phyloP scores from a whole-genome alignment of 306 rosid genomes.

The Gynostemma pentaphyllum region DNA sequence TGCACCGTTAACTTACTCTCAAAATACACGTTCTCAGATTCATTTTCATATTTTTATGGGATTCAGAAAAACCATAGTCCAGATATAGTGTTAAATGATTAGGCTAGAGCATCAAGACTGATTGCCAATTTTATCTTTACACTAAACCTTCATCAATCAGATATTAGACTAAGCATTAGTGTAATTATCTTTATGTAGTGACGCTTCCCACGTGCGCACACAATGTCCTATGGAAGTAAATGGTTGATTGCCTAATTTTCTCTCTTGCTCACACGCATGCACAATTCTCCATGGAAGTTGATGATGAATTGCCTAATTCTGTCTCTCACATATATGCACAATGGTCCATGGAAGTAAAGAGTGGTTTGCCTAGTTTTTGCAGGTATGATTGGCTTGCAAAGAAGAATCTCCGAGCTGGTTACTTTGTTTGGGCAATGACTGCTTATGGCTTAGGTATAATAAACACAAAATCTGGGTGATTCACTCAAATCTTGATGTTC shows the following conservation, averaged over 20 bases:
- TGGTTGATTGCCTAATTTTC: conserved; percentile 13
- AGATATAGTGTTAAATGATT: neutral
- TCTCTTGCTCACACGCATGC: too few relatives aligned
- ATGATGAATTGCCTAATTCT: conserved; percentile 12
- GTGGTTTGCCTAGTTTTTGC: conserved; percentile 16
- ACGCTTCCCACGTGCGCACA: too few relatives aligned
- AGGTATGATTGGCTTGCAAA: conserved; percentile 96
- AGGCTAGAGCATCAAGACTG: neutral
- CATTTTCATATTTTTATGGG: neutral
- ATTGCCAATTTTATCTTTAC: neutral
- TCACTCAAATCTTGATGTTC: neutral
- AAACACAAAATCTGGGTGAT: neutral
- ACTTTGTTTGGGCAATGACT: conserved; percentile 93
- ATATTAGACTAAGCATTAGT: neutral
- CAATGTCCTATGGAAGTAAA: conserved; percentile 9
- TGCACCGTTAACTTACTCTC: neutral
- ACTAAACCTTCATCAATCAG: neutral
- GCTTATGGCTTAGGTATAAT: conserved; percentile 94
- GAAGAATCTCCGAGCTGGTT: conserved; percentile 66
- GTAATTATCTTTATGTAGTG: neutral
- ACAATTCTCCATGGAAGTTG: conserved; percentile 9
- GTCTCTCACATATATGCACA: too few relatives aligned
- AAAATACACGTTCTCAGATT: neutral
- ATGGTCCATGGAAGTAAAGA: conserved; percentile 9
- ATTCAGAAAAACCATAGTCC: neutral